Conservation (phyloP, 2,329 filamentous ascomycete genomes). For the Aspergillus awamori region DNA sequence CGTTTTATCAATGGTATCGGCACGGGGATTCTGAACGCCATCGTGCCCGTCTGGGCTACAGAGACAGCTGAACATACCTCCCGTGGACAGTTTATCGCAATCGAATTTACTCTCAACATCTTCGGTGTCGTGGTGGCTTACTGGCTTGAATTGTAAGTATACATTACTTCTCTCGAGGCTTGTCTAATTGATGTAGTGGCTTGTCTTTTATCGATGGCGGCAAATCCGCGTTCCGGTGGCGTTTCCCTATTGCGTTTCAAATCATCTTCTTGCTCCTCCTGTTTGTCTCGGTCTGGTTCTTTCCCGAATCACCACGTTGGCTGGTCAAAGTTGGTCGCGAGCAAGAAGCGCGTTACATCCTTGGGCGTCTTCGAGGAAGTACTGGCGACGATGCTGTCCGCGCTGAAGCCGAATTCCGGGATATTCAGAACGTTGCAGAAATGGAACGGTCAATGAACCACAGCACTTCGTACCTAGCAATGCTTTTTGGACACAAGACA, state of each 20-base stretch:
- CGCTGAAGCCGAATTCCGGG: constrained; percentile 67
- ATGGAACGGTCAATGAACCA: constrained; percentile 61
- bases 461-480: constrained; percentile 62
- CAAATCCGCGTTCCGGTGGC: constrained; percentile 62
- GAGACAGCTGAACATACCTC: constrained; percentile 70
- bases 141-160: constrained; percentile 57
- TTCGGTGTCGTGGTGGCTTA: constrained; percentile 68
- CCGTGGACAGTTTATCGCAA: constrained; percentile 69
- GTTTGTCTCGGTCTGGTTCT: constrained; percentile 62
- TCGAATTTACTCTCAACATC: constrained; percentile 74
- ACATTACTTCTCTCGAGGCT: neutral
- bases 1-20: constrained; percentile 66
- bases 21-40: constrained; percentile 70
- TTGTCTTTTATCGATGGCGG: constrained; percentile 64
- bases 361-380: constrained; percentile 65
- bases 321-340: constrained; percentile 67
- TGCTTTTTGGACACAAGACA: constrained; percentile 68
- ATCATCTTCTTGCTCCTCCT: constrained; percentile 65
- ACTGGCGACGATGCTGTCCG: constrained; percentile 55
- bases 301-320: constrained; percentile 65
- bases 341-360: constrained; percentile 68
- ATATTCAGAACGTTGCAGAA: constrained; percentile 66
- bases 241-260: constrained; percentile 72
- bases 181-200: constrained; percentile 41
- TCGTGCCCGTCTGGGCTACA: constrained; percentile 71